phyloP scores from a whole-genome alignment of 2,329 filamentous ascomycete species.

The Colletotrichum spaethianum region DNA sequence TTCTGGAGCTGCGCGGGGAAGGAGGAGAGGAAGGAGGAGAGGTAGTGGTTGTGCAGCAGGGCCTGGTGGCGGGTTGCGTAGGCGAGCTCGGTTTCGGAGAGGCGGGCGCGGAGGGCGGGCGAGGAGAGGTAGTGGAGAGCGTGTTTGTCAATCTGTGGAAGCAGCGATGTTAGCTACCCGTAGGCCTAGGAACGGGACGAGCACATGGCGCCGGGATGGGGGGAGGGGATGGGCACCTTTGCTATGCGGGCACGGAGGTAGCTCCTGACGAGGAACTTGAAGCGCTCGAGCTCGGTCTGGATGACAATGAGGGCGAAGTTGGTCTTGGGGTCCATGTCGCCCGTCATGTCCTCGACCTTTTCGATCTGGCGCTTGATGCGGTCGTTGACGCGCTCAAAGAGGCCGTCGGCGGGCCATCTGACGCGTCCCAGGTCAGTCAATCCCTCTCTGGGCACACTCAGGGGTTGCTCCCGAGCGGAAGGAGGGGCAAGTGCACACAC shows the following conservation, averaged over 20 bases:
- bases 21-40: conserved; percentile 84
- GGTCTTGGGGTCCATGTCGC: conserved; percentile 88
- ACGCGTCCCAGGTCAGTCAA: conserved; percentile 13
- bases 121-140: conserved; percentile 80
- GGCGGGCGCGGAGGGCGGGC: conserved; percentile 67
- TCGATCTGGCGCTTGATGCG: conserved; percentile 79
- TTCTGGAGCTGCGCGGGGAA: conserved; percentile 87
- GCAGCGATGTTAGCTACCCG: conserved; percentile 2
- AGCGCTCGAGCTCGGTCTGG: conserved; percentile 95
- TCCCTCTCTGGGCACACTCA: background rate
- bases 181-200: background rate
- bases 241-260: conserved; percentile 87
- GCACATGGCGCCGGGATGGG: background rate
- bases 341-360: conserved; percentile 82
- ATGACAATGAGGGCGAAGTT: conserved; percentile 96
- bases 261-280: conserved; percentile 90
- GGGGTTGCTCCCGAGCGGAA: background rate
- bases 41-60: conserved; percentile 87
- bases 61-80: conserved; percentile 91
- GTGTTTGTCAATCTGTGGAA: conserved; percentile 78
- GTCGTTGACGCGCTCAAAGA: conserved; percentile 87
- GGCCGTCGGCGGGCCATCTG: conserved; percentile 76
- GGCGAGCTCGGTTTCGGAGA: conserved; percentile 83
- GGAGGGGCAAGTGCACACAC: conserved; percentile 61
- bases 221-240: conserved; percentile 70